Conservation (phyloP, 1,284 basidiomycete species). For the Microbotryomycetes sp. region DNA sequence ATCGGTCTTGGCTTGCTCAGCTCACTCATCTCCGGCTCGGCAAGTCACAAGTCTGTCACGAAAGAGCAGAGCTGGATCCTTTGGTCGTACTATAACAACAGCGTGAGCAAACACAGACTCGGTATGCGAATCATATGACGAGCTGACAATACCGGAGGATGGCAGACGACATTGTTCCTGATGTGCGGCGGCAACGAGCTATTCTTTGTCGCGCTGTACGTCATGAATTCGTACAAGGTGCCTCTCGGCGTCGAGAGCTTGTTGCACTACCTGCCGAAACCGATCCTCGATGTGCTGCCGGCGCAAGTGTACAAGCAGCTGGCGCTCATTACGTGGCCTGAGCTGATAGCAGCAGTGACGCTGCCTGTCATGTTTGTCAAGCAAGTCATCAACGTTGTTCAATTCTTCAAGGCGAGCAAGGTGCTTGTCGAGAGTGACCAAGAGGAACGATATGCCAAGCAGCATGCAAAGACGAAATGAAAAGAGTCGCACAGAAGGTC, state of each 20-base stretch:
- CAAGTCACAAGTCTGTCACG: constrained; percentile 84
- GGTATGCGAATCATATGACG: not conserved
- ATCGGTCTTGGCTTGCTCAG: no score
- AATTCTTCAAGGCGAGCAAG: constrained; percentile 98
- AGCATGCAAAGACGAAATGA: constrained; percentile 4
- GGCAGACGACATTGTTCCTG: constrained; percentile 73
- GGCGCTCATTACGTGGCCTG: constrained; percentile 53
- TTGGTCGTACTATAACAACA: constrained; percentile 88
- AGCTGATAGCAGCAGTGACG: constrained; percentile 60
- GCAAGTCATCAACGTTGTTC: constrained; percentile 91
- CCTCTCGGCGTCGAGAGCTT: constrained; percentile 48
- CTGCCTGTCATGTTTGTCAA: constrained; percentile 72
- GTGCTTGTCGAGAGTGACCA: constrained; percentile 46
- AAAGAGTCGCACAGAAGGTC: not conserved
- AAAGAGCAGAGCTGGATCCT: constrained; percentile 87
- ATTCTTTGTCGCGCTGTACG: constrained; percentile 93
- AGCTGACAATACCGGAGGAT: not conserved
- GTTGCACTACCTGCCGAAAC: constrained; percentile 45
- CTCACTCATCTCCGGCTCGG: constrained; percentile 84
- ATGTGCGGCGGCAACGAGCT: constrained; percentile 97
- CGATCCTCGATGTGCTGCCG: constrained; percentile 21
- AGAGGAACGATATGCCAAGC: constrained; percentile 26
- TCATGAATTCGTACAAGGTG: constrained; percentile 64
- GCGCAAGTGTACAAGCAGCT: constrained; percentile 24
- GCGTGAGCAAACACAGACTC: constrained; percentile 49